Evolutionary conservation across 2,329 filamentous ascomycete genomes (phyloP).

Genomic region (Endoconidiophora laricicola): DNA sequence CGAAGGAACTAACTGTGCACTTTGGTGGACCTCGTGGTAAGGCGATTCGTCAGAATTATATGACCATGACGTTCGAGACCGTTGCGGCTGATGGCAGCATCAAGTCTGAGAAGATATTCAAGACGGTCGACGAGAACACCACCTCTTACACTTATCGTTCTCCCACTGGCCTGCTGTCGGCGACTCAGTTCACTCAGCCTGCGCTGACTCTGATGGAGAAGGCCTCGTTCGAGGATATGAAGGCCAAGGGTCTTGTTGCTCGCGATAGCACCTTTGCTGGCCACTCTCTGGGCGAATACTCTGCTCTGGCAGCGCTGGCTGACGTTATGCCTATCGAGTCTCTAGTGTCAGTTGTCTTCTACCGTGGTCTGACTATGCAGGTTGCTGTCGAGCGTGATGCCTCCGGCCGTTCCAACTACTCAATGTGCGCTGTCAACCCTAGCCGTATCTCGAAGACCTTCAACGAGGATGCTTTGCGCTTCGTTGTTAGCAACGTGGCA

Average conservation of each 20-base stretch:
- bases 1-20: conserved; percentile 94
- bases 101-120: conserved; percentile 99
- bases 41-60: conserved; percentile 96
- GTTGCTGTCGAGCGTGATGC: conserved; percentile 95
- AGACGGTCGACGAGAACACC: conserved; percentile 84
- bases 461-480: conserved; percentile 92
- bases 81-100: conserved; percentile 78
- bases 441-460: conserved; percentile 97
- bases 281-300: conserved; percentile 97
- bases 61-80: conserved; percentile 99
- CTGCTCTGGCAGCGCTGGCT: conserved; percentile 82
- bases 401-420: conserved; percentile 87
- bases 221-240: conserved; percentile 98
- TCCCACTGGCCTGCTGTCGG: conserved; percentile 82
- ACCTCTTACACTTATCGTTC: conserved; percentile 95
- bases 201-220: conserved; percentile 98
- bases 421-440: conserved; percentile 98
- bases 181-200: conserved; percentile 96
- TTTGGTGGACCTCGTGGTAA: conserved; percentile 95
- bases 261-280: conserved; percentile 94
- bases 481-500: conserved; percentile 87
- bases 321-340: conserved; percentile 99
- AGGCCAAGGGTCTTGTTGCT: conserved; percentile 86
- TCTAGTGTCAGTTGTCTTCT: conserved; percentile 96
- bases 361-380: conserved; percentile 97